phyloP scores from a whole-genome alignment of 2,329 filamentous ascomycete species.

The Exophiala aquamarina region DNA sequence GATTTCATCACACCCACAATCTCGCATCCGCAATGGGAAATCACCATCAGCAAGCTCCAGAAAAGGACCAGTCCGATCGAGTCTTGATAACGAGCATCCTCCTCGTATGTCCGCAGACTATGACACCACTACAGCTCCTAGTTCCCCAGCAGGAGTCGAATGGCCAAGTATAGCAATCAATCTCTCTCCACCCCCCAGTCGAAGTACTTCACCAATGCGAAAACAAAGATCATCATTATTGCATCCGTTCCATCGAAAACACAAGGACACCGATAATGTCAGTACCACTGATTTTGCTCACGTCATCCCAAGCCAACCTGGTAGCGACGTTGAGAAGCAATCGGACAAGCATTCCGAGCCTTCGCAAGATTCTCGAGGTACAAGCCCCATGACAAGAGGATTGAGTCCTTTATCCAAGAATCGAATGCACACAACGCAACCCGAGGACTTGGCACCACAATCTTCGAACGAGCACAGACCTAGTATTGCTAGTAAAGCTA shows the following conservation, averaged over 20 bases:
- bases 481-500: slow-evolving; percentile 32
- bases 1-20: slow-evolving; percentile 12
- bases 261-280: slow-evolving; percentile 35
- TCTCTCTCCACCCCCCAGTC: slow-evolving; percentile 62
- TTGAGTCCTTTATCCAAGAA: slow-evolving; percentile 22
- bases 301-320: slow-evolving; percentile 3
- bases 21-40: slow-evolving; percentile 14
- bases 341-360: slow-evolving; percentile 1
- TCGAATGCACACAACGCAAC: slow-evolving; percentile 7
- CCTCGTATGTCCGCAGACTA: slow-evolving; percentile 43
- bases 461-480: slow-evolving; percentile 12
- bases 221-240: slow-evolving; percentile 50
- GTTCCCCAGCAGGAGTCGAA: slow-evolving; percentile 40
- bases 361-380: slow-evolving; percentile 18
- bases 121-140: slow-evolving; percentile 43
- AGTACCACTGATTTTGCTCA: slow-evolving; percentile 40
- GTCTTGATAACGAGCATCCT: slow-evolving; percentile 18
- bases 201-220: slow-evolving; percentile 62
- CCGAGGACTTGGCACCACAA: slow-evolving; percentile 7
- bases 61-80: slow-evolving; percentile 9
- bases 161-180: slow-evolving; percentile 63
- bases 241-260: slow-evolving; percentile 36
- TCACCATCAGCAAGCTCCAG: slow-evolving; percentile 9
- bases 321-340: slow-evolving; percentile 10
- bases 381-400: slow-evolving; percentile 23